phyloP scores from a whole-genome alignment of 192 early-diverging fungal species.

The Coemansia sp. region DNA sequence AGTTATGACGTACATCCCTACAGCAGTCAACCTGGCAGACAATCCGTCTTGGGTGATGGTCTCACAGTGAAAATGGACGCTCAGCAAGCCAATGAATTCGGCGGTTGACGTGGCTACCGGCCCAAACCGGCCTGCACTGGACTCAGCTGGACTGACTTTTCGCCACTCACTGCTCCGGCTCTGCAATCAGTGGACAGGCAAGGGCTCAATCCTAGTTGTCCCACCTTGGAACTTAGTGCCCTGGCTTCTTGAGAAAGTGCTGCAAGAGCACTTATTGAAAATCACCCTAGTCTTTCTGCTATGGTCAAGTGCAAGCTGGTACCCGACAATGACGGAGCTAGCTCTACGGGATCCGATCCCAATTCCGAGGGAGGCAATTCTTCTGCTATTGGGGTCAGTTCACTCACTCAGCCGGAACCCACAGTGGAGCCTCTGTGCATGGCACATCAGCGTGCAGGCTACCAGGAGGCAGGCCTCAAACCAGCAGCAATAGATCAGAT shows the following conservation, averaged over 20 bases:
- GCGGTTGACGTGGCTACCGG: neutral
- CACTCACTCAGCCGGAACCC: slow-evolving; percentile 1
- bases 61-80: neutral
- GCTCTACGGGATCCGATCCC: neutral
- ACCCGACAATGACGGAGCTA: neutral
- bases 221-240: neutral
- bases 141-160: neutral
- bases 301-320: slow-evolving; percentile 1
- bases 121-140: neutral
- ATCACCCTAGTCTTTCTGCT: neutral
- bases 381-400: neutral
- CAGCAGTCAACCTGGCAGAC: neutral
- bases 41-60: neutral
- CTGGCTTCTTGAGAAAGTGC: neutral
- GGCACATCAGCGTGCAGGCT: neutral
- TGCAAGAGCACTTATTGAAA: neutral
- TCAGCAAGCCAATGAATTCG: neutral
- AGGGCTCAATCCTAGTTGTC: neutral
- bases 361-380: neutral
- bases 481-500: neutral
- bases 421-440: no score
- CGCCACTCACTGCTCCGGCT: neutral
- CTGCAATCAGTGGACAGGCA: neutral
- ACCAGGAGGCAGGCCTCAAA: neutral
- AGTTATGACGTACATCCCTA: neutral